These are phyloP conservation scores for Hyphodiscus sp. DNA, from an alignment of 2,329 filamentous ascomycete genomes.

Conservation along the genomic window DNA sequence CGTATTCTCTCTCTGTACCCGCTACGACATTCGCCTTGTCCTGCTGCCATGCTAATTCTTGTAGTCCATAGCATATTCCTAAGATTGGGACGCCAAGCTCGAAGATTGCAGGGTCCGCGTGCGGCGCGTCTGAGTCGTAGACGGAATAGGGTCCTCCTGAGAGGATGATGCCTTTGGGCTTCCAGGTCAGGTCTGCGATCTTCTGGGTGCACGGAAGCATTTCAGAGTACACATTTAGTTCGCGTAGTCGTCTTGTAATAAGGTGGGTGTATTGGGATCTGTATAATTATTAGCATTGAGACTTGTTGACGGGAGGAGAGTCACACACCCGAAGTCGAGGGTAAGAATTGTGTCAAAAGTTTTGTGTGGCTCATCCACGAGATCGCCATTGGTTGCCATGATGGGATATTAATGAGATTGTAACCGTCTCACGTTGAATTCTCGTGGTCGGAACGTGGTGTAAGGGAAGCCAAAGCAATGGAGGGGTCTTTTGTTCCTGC, in stretches of 20 bases:
- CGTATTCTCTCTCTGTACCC: constrained; percentile 46
- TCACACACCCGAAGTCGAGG: constrained; percentile 54
- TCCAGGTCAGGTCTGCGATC: constrained; percentile 67
- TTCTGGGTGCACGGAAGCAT: constrained; percentile 85
- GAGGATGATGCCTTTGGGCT: constrained; percentile 77
- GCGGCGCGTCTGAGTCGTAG: constrained; percentile 70
- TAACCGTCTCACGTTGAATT: not conserved
- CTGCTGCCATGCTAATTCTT: constrained; percentile 69
- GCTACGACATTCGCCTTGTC: constrained; percentile 58
- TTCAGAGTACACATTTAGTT: constrained; percentile 78
- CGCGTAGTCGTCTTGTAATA: constrained; percentile 55
- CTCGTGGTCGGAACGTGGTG: too few species aligned
- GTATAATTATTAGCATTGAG: constrained; percentile 3
- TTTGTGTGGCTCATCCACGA: constrained; percentile 20
- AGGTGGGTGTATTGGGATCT: constrained; percentile 65
- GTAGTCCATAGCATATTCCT: constrained; percentile 26
- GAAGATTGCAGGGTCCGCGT: constrained; percentile 77
- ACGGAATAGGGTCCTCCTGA: constrained; percentile 70
- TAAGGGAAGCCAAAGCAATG: too few species aligned
- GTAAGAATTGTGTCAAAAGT: constrained; percentile 54
- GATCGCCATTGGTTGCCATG: not conserved
- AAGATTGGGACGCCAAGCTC: constrained; percentile 34
- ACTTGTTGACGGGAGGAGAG: not conserved
- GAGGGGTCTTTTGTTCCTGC: too few species aligned
- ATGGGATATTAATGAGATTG: not conserved